Evolutionary conservation across 345 rosid genomes (phyloP).

Genomic region (Eucalyptus sp.): DNA sequence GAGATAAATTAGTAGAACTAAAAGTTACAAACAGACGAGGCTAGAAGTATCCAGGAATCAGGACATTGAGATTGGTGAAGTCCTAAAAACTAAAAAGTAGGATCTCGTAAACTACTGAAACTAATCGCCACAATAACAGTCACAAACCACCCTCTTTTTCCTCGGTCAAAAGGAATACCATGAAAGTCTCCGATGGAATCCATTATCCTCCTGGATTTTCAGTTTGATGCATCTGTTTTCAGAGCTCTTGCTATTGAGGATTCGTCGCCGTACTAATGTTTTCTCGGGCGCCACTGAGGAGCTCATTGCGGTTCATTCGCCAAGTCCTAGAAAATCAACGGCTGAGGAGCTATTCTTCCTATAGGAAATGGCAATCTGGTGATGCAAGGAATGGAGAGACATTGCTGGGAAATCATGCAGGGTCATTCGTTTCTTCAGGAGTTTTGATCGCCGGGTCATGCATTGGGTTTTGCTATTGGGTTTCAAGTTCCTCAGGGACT

Average conservation of each 20-base stretch:
- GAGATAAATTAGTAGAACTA: neutral
- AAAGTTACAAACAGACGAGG: neutral
- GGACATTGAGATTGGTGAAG: neutral
- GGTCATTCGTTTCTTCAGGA: constrained; percentile 13
- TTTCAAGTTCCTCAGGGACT: neutral
- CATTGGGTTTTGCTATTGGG: constrained; percentile 19
- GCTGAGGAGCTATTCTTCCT: neutral
- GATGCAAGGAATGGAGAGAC: neutral
- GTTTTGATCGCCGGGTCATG: constrained; percentile 15
- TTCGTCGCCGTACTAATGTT: constrained; percentile 10
- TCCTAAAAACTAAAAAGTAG: neutral
- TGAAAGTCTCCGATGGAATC: neutral
- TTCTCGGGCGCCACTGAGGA: constrained; percentile 7
- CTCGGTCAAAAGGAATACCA: neutral
- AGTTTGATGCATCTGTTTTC: neutral
- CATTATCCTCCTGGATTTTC: neutral
- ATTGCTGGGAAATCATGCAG: neutral
- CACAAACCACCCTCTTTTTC: neutral
- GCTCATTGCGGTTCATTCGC: constrained; percentile 3
- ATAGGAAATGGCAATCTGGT: neutral
- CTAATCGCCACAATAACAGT: neutral
- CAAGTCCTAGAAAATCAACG: neutral
- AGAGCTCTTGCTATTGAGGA: neutral
- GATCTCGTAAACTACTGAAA: neutral
- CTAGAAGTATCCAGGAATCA: neutral